Evolutionary conservation across 306 rosid species (phyloP).

Genomic region (Coriaria nepalensis): DNA sequence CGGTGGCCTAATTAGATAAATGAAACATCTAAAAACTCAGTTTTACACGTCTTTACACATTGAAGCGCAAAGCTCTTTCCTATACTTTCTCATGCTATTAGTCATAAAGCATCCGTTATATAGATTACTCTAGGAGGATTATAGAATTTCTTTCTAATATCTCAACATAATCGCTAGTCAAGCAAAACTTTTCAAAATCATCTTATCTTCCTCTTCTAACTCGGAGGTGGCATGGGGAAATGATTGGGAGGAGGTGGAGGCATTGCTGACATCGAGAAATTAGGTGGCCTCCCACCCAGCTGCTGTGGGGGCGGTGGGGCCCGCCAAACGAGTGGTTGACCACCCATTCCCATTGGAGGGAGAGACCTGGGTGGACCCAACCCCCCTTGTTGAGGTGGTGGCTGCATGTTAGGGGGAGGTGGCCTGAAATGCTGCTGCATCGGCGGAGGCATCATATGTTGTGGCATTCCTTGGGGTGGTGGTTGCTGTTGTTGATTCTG

Average conservation of each 20-base stretch:
- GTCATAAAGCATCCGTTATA: too few relatives aligned
- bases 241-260: conserved; percentile 45
- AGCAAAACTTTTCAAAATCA: too few relatives aligned
- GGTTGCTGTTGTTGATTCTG: conserved; percentile 64
- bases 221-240: conserved; percentile 30
- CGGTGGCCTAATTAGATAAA: too few relatives aligned
- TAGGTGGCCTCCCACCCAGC: conserved; percentile 38
- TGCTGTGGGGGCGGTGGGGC: conserved; percentile 74
- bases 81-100: too few relatives aligned
- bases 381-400: conserved; percentile 49
- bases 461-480: conserved; percentile 2
- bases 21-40: too few relatives aligned
- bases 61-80: too few relatives aligned
- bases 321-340: conserved; percentile 65
- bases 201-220: too few relatives aligned
- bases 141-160: too few relatives aligned
- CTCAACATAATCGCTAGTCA: too few relatives aligned
- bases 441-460: conserved; percentile 43
- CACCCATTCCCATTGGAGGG: conserved; percentile 77
- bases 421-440: conserved; percentile 75
- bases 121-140: too few relatives aligned
- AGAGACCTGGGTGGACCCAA: conserved; percentile 52
- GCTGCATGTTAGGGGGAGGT: conserved; percentile 65
- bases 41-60: too few relatives aligned
- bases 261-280: conserved; percentile 47